Percentiles rank a stretch among this genome's conserved stretches.
These are phyloP conservation scores for Stagonosporopsis vannaccii DNA, from an alignment of 2,329 filamentous ascomycete species.

Conservation along the genomic window DNA sequence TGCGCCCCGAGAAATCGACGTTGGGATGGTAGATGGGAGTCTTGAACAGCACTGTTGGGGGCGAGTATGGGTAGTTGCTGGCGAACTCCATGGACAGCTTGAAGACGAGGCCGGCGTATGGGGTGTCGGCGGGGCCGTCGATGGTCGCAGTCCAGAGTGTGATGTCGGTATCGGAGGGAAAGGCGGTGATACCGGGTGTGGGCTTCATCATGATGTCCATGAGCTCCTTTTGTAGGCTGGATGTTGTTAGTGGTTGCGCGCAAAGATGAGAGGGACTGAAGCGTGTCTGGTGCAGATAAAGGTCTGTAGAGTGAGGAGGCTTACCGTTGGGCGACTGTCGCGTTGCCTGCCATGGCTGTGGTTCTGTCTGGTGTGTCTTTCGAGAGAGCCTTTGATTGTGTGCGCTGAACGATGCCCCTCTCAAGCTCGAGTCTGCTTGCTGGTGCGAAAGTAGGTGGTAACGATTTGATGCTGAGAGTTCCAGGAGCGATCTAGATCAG, in stretches of 20 bases:
- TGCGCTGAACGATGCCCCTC: slow-evolving; percentile 7
- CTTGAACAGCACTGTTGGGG: slow-evolving; percentile 93
- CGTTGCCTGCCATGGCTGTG: slow-evolving; percentile 46
- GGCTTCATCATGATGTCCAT: slow-evolving; percentile 98
- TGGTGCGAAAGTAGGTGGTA: not conserved
- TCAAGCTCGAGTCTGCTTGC: not conserved
- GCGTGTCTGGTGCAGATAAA: slow-evolving; percentile 48
- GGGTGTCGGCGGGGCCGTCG: slow-evolving; percentile 86
- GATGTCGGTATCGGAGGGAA: slow-evolving; percentile 91
- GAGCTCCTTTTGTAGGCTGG: slow-evolving; percentile 91
- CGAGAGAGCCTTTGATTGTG: slow-evolving; percentile 1
- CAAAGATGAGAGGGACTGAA: not conserved
- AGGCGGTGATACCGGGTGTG: slow-evolving; percentile 92
- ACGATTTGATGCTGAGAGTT: not conserved
- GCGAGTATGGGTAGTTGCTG: slow-evolving; percentile 88
- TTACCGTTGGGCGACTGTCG: slow-evolving; percentile 59
- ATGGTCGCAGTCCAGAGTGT: slow-evolving; percentile 90
- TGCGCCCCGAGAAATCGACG: slow-evolving; percentile 94
- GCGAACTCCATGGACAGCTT: slow-evolving; percentile 94
- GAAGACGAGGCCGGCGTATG: slow-evolving; percentile 85
- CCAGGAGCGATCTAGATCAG: not conserved
- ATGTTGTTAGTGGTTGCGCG: slow-evolving; percentile 19
- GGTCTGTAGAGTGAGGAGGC: slow-evolving; percentile 3
- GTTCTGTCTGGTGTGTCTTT: slow-evolving; percentile 1
- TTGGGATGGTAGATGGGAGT: slow-evolving; percentile 99